Evolutionary conservation across 2,329 filamentous ascomycete species (phyloP).

Genomic region (Paracoccidioides lutzii): DNA sequence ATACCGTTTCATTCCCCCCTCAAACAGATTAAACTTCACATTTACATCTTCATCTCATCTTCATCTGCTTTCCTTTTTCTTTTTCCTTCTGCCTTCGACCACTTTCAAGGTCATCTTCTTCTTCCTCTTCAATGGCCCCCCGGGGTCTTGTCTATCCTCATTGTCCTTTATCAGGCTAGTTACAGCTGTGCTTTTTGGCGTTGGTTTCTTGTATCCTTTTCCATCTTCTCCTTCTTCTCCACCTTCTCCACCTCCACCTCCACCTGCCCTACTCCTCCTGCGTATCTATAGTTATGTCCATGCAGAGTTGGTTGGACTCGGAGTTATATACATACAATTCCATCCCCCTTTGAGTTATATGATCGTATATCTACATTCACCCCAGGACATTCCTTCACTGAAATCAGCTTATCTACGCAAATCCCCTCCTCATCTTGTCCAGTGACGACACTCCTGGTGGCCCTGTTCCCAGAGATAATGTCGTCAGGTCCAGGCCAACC

Average conservation of each 20-base stretch:
- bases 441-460: neutral
- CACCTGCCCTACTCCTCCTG: too few species aligned
- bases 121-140: neutral
- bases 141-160: slow-evolving; percentile 6
- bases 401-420: too few species aligned
- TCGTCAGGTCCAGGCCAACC: slow-evolving; percentile 28
- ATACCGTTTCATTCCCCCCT: neutral
- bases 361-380: too few species aligned
- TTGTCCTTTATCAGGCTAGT: slow-evolving; percentile 11
- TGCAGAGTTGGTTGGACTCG: too few species aligned
- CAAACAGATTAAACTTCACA: neutral
- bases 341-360: too few species aligned
- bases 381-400: too few species aligned
- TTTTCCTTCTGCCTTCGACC: neutral
- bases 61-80: neutral
- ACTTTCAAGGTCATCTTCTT: neutral
- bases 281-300: too few species aligned
- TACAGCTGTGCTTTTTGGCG: slow-evolving; percentile 17
- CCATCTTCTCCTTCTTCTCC: neutral
- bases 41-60: neutral
- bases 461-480: slow-evolving; percentile 16
- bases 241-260: neutral
- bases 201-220: neutral
- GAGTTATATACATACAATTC: too few species aligned
- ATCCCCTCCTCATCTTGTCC: neutral